A percentile compares a stretch with the other conserved stretches of the same genome.
Conservation (phyloP, 1,284 basidiomycete genomes). For the Ceratobasidium sp. region DNA sequence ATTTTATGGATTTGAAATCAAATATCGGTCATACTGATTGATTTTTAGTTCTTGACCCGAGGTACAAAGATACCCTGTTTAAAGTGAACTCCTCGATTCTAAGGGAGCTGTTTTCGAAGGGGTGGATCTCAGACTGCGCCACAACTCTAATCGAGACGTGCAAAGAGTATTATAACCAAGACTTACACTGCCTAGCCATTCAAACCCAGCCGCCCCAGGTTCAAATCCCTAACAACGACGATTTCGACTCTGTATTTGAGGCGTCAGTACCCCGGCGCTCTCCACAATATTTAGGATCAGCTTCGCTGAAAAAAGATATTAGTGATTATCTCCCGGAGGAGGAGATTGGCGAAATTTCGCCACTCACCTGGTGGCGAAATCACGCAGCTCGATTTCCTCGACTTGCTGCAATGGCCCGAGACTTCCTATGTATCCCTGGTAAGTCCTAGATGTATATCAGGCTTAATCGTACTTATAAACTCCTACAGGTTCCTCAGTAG, state of each 20-base stretch:
- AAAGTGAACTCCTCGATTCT: neutral
- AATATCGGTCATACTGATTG: neutral
- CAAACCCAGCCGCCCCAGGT: too few species aligned
- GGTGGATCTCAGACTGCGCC: neutral
- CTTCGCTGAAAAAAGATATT: too few species aligned
- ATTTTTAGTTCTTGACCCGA: conserved; percentile 1
- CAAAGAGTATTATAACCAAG: neutral
- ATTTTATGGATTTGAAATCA: neutral
- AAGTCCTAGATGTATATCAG: neutral
- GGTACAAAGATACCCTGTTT: conserved; percentile 8
- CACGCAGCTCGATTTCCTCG: conserved; percentile 4
- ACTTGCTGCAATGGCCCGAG: conserved; percentile 2
- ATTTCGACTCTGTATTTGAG: too few species aligned
- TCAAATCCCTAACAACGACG: too few species aligned
- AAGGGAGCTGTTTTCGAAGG: neutral
- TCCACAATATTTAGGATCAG: too few species aligned
- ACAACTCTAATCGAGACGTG: neutral
- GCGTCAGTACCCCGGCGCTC: too few species aligned
- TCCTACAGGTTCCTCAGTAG: conserved; percentile 36
- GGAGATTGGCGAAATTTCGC: neutral
- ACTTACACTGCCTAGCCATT: too few species aligned
- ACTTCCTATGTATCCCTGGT: conserved; percentile 20
- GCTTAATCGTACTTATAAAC: neutral
- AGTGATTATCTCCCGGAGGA: neutral
- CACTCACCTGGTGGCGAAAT: neutral